Evolutionary conservation across 352 stramenopile species (phyloP).

Genomic region (Globisporangium mamillatum): DNA sequence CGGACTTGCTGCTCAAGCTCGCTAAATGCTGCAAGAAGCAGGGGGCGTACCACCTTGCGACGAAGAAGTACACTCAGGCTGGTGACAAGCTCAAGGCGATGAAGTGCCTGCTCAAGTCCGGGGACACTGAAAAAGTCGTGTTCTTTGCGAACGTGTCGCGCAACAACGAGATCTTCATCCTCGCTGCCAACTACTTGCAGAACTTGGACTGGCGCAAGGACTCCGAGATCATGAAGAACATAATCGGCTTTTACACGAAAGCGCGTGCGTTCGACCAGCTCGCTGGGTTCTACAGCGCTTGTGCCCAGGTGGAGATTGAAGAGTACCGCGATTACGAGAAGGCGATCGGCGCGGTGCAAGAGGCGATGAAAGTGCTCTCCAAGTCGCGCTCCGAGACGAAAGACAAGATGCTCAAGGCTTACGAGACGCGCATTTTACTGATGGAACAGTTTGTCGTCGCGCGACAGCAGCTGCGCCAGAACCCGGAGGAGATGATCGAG

Average conservation of each 20-base stretch:
- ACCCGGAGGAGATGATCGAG: slow-evolving; percentile 65
- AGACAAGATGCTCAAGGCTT: slow-evolving; percentile 52
- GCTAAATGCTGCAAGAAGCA: slow-evolving; percentile 93
- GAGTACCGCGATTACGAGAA: slow-evolving; percentile 95
- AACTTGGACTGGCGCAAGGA: slow-evolving; percentile 93
- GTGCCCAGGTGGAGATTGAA: slow-evolving; percentile 92
- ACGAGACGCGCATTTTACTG: slow-evolving; percentile 63
- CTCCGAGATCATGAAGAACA: slow-evolving; percentile 90
- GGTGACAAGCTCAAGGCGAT: slow-evolving; percentile 91
- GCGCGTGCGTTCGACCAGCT: slow-evolving; percentile 91
- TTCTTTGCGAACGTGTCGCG: slow-evolving; percentile 93
- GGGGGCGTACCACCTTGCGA: slow-evolving; percentile 90
- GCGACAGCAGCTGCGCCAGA: slow-evolving; percentile 50
- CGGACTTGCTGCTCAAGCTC: slow-evolving; percentile 87
- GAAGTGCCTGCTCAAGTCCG: slow-evolving; percentile 94
- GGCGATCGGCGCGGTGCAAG: slow-evolving; percentile 84
- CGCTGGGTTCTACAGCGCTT: slow-evolving; percentile 89
- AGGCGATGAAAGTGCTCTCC: slow-evolving; percentile 84
- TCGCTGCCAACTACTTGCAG: slow-evolving; percentile 95
- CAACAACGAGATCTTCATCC: slow-evolving; percentile 93
- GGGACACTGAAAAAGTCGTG: slow-evolving; percentile 94
- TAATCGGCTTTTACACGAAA: slow-evolving; percentile 94
- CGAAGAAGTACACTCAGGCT: slow-evolving; percentile 95
- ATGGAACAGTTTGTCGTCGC: slow-evolving; percentile 88
- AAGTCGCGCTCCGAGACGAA: slow-evolving; percentile 76